Evolutionary conservation across 148 eudicot genomes (phyloP).

Genomic region (Amaranthus cruentus): DNA sequence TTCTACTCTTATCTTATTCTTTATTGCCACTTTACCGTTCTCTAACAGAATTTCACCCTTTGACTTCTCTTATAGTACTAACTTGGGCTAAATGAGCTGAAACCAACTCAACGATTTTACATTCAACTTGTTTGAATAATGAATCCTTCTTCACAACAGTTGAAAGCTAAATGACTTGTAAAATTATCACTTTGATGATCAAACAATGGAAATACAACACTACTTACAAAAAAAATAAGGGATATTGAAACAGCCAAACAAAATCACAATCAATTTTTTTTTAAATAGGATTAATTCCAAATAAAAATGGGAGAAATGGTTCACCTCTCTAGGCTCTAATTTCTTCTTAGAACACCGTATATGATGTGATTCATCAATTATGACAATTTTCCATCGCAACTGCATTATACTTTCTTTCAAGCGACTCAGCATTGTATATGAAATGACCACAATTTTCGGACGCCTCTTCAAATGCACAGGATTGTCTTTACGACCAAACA

Average conservation of each 20-base stretch:
- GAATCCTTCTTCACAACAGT: background rate
- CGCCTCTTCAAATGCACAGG: slow-evolving; percentile 60
- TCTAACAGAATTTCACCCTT: too few species aligned
- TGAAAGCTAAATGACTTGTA: background rate
- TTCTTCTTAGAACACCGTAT: slow-evolving; percentile 76
- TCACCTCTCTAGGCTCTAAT: slow-evolving; percentile 79
- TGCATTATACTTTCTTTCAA: slow-evolving; percentile 65
- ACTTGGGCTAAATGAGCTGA: background rate
- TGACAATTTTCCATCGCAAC: slow-evolving; percentile 69
- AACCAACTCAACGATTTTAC: background rate
- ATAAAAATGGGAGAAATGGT: slow-evolving; percentile 6
- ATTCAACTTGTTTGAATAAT: background rate
- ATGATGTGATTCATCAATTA: slow-evolving; percentile 96
- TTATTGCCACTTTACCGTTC: too few species aligned
- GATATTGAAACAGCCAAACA: background rate
- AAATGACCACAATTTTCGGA: slow-evolving; percentile 81
- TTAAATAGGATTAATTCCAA: background rate
- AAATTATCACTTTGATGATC: background rate
- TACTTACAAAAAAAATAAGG: background rate
- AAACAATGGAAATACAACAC: background rate
- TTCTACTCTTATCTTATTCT: too few species aligned
- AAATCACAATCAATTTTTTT: background rate
- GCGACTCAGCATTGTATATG: slow-evolving; percentile 80
- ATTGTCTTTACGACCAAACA: slow-evolving; percentile 73
- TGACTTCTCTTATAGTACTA: too few species aligned